These are phyloP conservation scores for Ophiocordyceps camponoti-leonardi DNA, from an alignment of 2,329 filamentous ascomycete species.

Conservation along the genomic window DNA sequence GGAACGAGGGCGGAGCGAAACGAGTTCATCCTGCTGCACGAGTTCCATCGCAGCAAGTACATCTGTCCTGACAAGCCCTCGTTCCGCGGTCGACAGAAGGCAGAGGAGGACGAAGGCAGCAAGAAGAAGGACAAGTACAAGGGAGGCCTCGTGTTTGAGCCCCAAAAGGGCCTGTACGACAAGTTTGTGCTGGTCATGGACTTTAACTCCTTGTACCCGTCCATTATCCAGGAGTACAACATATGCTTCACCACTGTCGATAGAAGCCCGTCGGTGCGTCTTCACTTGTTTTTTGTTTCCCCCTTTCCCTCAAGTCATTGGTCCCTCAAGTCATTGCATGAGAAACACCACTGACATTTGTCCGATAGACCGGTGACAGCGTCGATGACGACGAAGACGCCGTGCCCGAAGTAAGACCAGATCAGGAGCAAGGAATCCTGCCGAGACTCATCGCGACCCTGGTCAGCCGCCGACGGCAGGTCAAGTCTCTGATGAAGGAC, in stretches of 20 bases:
- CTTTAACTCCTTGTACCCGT: conserved; percentile 97
- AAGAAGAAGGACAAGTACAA: conserved; percentile 99
- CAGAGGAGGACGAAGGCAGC: conserved; percentile 49
- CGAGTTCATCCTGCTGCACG: conserved; percentile 96
- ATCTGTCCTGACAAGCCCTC: conserved; percentile 92
- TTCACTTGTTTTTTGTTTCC: too few species aligned
- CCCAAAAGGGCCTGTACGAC: conserved; percentile 93
- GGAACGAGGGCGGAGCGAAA: conserved; percentile 95
- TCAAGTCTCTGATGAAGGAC: conserved; percentile 95
- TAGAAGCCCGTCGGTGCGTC: conserved; percentile 48
- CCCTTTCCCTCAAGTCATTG: too few species aligned
- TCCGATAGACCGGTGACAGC: neutral
- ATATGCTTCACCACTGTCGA: conserved; percentile 99
- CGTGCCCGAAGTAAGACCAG: conserved; percentile 70
- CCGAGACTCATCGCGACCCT: conserved; percentile 84
- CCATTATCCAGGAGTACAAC: conserved; percentile 98
- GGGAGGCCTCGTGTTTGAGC: conserved; percentile 94
- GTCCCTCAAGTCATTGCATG: too few species aligned
- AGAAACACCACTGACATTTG: too few species aligned
- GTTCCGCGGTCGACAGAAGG: conserved; percentile 57
- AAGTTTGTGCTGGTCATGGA: conserved; percentile 99
- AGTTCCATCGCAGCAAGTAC: conserved; percentile 93
- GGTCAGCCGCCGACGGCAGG: conserved; percentile 73
- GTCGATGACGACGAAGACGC: conserved; percentile 68
- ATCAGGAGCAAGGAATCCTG: conserved; percentile 69